A percentile compares a stretch with the other conserved stretches of the same genome.
Evolutionary conservation across 208 protist genomes (phyloP).

Genomic region (Tritrichomonas musculus): DNA sequence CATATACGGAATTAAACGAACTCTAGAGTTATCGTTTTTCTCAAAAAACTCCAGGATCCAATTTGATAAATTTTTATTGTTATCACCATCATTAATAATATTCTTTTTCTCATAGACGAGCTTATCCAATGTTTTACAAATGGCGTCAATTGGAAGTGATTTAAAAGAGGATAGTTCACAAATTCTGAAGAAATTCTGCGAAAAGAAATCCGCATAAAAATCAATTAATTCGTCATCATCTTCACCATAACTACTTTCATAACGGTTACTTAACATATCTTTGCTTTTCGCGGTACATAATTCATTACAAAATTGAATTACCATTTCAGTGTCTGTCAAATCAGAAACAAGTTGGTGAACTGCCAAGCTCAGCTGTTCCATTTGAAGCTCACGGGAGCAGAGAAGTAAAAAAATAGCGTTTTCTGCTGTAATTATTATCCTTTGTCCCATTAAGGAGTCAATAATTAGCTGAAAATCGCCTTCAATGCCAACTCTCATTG

Average conservation of each 20-base stretch:
- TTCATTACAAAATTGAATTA: background rate
- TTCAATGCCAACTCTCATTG: background rate
- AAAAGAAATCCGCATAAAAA: background rate
- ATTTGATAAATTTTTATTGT: background rate
- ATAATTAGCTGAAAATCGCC: background rate
- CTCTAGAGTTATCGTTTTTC: background rate
- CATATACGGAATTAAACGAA: background rate
- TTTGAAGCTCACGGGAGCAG: background rate
- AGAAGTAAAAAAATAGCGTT: background rate
- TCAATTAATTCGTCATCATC: no score
- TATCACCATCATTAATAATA: no score
- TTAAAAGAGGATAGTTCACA: background rate
- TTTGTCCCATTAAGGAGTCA: background rate
- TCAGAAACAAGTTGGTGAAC: background rate
- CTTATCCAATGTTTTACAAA: background rate
- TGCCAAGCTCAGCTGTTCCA: background rate
- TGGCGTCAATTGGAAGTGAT: background rate
- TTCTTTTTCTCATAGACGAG: no score
- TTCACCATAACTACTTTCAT: no score
- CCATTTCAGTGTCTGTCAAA: background rate
- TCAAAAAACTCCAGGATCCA: background rate
- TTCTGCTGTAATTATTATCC: background rate
- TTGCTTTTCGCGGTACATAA: background rate
- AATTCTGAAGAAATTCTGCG: background rate
- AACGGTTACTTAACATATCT: background rate